Base-by-base conservation (phyloP, 2,329 filamentous ascomycete species). In the Claviceps capensis region DNA sequence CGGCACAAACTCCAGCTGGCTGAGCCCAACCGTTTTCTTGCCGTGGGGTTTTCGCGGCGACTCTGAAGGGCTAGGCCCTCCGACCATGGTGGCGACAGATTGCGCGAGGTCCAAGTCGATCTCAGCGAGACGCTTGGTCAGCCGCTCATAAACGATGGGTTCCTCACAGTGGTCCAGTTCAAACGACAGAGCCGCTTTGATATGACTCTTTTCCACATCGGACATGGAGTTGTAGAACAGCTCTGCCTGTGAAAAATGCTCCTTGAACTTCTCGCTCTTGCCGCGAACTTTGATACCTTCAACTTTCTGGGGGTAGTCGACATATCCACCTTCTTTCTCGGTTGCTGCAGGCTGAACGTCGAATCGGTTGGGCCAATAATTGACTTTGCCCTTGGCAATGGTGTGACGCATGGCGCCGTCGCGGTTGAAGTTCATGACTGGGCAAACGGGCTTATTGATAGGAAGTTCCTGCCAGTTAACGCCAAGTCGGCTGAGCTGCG, bases 101-200 rank as follows among this genome's bases (percentile, higher is more conserved):
- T 84, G 76, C 0, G 87, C 85, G 0, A 93, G 78, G 0, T 70
- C 72, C 0, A 88, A 69, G 53, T 89, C 83, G 50, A 93, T 88
- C 40, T 90, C 84, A 1, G 79, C 73, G 0, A 93, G 71, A 1
- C 86, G 79, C 55, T 81, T 67, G 1, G 78, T 78, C 65, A 90
- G 75, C 30, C 83, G 78, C 55, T 83, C 77, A 65, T 89, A 91
- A 0, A 93, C 86, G 9, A 85, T 65, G 0, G 82, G 78, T 43
- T 93, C 87, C 22, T 91, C 85, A 62, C 87, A 93, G 65, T 91
- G 86, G 61, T 89, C 85, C 1, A 93, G 71, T 66, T 88, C 85
- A 62, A 88, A 88, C 1, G 83, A 80, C 48, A 88, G 77, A 0
- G 82, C 84, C 59, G 86, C 83, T 65, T 85, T 72, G 17, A 88